Base-by-base conservation (phyloP, 768 basidiomycete species). In the Lanmaoa rubissima region DNA sequence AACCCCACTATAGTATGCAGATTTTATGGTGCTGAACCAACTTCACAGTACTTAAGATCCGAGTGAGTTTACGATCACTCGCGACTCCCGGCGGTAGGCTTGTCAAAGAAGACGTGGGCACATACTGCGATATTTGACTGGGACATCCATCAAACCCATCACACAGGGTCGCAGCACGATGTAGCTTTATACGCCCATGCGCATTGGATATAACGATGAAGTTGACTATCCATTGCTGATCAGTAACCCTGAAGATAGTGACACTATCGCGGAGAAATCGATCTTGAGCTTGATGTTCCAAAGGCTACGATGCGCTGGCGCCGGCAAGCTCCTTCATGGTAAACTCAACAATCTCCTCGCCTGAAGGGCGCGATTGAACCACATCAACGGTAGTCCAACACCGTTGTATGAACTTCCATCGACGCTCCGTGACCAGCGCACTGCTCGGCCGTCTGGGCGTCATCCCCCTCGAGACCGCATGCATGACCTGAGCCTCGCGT, bases 301-400 rank as follows among this genome's bases (percentile, higher is more conserved):
- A n/a, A n/a, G 10, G n/a, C 31, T 35, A 50, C 2, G n/a, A 41
- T 19, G 13, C 36, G 10, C 40, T 11, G 17, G 9, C 3, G 16
- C 35, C 5, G 12, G 28, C 43, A 4, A 48, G 43, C 16, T 54
- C 59, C 4, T 42, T 26, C 6, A 35, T 8, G 6, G 43, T 44
- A 43, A 64, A 62, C 8, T 35, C 35, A 7, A 63, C 42, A 1
- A 75, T 71, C 41, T 73, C 72, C 12, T 55, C 57, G 13, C 62
- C 56, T 13, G 63, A 61, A 13, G 76, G 76, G 28, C 75, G 65
- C 19, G 50, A 38, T 24, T 9, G 61, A 56, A 19, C 61, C 59
- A 49, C 3, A 66, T 58, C 54, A n/a, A 66, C 69, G 28, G 68
- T 72, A 21, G 59, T 64, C 61, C 64, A 57, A 19, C 64, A 65